Conservation (phyloP, 257 asterid species). For the Petrea volubilis region DNA sequence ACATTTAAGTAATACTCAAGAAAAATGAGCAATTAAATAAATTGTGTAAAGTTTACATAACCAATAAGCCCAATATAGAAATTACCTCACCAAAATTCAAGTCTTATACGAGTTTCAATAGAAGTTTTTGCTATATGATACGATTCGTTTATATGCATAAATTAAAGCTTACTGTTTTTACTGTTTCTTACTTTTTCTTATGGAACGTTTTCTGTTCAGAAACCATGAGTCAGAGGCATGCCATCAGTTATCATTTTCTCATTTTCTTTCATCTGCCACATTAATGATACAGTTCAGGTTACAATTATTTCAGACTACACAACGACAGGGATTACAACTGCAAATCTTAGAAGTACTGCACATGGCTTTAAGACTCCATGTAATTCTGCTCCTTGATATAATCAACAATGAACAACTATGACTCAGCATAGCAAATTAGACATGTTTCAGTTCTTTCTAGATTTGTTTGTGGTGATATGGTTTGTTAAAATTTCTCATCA, state of each 20-base stretch:
- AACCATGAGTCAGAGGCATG: neutral
- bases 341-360: neutral
- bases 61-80: neutral
- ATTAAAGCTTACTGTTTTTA: neutral
- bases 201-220: neutral
- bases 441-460: neutral
- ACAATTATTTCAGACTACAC: neutral
- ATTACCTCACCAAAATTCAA: neutral
- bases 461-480: too few species aligned
- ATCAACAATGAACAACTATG: neutral
- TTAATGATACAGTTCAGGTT: neutral
- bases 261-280: conserved; percentile 7
- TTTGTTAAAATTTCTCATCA: neutral
- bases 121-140: neutral
- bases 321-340: neutral
- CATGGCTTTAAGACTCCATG: neutral
- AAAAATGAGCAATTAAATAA: too few species aligned
- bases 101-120: neutral
- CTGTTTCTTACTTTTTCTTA: neutral
- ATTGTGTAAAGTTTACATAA: neutral
- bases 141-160: neutral
- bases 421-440: neutral
- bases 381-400: neutral
- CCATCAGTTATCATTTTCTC: neutral
- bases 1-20: too few species aligned